Evolutionary conservation across 495 filamentous ascomycete species (phyloP).

Genomic region (Aspergillus indologenus): DNA sequence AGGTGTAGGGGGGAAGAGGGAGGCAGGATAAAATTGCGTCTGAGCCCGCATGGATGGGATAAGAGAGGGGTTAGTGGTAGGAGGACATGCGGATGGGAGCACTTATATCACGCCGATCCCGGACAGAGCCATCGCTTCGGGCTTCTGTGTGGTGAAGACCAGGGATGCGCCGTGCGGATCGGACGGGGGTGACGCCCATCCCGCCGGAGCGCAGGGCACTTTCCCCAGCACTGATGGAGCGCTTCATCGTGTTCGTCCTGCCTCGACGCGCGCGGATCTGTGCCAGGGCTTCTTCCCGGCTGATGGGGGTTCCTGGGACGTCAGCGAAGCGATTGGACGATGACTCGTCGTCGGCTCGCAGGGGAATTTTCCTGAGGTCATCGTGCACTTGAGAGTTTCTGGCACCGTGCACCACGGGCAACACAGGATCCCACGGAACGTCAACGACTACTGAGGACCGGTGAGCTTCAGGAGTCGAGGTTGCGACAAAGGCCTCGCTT

Average conservation of each 20-base stretch:
- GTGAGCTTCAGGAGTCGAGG: slow-evolving; percentile 13
- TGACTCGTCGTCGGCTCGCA: slow-evolving; percentile 25
- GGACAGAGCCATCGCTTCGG: slow-evolving; percentile 28
- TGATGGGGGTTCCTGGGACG: slow-evolving; percentile 43
- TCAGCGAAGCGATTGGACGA: slow-evolving; percentile 25
- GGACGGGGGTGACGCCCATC: slow-evolving; percentile 25
- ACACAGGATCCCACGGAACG: slow-evolving; percentile 7
- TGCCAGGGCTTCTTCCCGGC: slow-evolving; percentile 49
- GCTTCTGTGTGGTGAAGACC: slow-evolving; percentile 31
- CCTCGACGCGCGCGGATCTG: slow-evolving; percentile 49
- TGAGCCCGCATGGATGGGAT: no score
- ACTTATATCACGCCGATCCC: slow-evolving; percentile 38
- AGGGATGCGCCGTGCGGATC: slow-evolving; percentile 36
- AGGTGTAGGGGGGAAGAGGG: background rate
- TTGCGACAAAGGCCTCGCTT: slow-evolving; percentile 10
- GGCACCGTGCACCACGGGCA: background rate
- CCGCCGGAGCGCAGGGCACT: slow-evolving; percentile 27
- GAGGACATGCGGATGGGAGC: slow-evolving; percentile 41
- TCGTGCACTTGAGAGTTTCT: slow-evolving; percentile 13
- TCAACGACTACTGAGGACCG: slow-evolving; percentile 13
- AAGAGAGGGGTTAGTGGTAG: slow-evolving; percentile 34
- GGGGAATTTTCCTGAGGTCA: slow-evolving; percentile 34
- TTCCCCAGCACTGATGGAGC: slow-evolving; percentile 43
- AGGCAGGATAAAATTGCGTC: background rate
- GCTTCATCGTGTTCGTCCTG: slow-evolving; percentile 44